Base-by-base conservation (phyloP, 352 stramenopile genomes). In the Phytophthora fragariae region DNA sequence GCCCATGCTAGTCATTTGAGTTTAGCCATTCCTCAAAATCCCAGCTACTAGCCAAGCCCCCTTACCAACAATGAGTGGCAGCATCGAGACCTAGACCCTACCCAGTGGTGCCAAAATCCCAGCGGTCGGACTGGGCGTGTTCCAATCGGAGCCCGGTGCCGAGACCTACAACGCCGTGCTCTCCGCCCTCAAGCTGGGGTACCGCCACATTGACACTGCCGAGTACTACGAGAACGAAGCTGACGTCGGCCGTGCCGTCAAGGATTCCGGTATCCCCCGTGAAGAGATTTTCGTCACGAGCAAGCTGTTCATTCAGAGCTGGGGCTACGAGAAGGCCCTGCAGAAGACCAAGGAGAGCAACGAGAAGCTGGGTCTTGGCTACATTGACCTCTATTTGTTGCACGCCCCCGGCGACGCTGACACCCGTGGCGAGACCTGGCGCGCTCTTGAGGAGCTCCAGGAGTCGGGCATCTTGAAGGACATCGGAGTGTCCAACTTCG, bases 401-500 rank as follows among this genome's bases (percentile, higher is more conserved):
- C 90, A 85, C 71, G 94, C 81, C 62, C 93, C 75, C 54, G 87
- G 68, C 14, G 85, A 77, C 21, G 76, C 27, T 17, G 70, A 35
- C 10, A 85, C 64, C 1, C 82, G 85, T 29, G 68, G 72, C 3
- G 85, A 90, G 21, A 74, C 73, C 1, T 91, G 83, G 79, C 73
- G 72, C n/a, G 83, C 83, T 46, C 72, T 93, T 1, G 80, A 90
- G 41, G 79, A 90, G n/a, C 66, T 84, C 15, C 80, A 84, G 21
- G 21, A 68, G 9, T 57, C 79, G 35, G 93, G 92, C 0, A 71
- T 95, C 12, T 59, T 95, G 52, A 80, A 82, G 54, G 86, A 95
- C 57, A 95, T 97, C 65, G 93, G 94, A 41, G 91, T 98, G 33
- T 97, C 84, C 24, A 98, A 98, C 74, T 98, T 97, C 77, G 70